Base-by-base conservation (phyloP, 2,329 filamentous ascomycete genomes). In the Xylariaceae sp. region DNA sequence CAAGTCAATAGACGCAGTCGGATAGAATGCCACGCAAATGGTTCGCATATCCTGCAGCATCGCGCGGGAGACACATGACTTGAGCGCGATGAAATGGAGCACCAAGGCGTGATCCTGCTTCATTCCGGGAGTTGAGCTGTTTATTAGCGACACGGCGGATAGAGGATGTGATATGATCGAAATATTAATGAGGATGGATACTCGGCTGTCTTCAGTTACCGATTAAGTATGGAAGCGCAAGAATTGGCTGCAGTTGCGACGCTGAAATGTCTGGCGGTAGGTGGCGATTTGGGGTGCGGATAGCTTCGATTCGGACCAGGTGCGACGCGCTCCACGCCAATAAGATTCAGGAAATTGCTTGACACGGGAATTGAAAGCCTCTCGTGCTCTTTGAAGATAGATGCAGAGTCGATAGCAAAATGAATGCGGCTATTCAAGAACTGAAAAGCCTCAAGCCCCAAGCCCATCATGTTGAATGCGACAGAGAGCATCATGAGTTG, bases 301-400 rank as follows among this genome's bases (percentile, higher is more conserved):
- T 67, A 63, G 64, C 66, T 66, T 68, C 65, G 63, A 41, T 44
- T 49, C 19, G 37, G 44, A 32, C 19, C n/a, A 5, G 42, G 30
- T 41, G 52, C 49, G 49, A 49, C 40, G 41, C 10, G 21, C 9
- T 21, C 40, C 40, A 37, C 29, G 39, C 41, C 19, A 26, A 34
- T 43, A 21, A 34, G 32, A 13, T 34, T 34, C 32, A 34, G 26
- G 8, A 26, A 13, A 34, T 34, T 10, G 6, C 32, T 34, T 15
- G 32, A 34, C 32, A 34, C 13, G 8, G 5, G 8, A 34, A 52
- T 30, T 39, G 21, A 44, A 22, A 29, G 37, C 16, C 30, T 32
- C 19, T 40, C 44, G 45, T 9, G 32, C 16, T n/a, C 32, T n/a
- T 9, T 13, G 29, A 50, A 47, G 49, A 61, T 56, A 59, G 62